Percentiles rank a stretch among this genome's conserved stretches.
Evolutionary conservation across 441 rosid genomes (phyloP).

Genomic region (Monsonia emarginata): DNA sequence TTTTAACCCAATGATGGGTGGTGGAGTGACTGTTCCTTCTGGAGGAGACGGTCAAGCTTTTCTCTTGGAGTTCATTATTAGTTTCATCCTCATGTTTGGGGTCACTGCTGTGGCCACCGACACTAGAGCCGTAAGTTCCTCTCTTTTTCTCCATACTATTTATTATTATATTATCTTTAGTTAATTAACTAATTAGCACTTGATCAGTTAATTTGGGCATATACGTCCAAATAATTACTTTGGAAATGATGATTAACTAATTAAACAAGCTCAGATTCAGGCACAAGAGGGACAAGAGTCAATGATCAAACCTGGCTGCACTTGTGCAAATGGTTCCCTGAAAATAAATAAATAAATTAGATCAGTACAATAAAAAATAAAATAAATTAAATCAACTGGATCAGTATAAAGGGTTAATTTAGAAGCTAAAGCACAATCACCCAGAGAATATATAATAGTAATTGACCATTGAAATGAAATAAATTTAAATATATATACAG

Average conservation of each 20-base stretch:
- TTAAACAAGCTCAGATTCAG: neutral
- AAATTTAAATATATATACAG: no score
- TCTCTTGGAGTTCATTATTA: conserved; percentile 53
- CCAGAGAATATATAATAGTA: no score
- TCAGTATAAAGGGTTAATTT: no score
- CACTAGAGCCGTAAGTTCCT: conserved; percentile 50
- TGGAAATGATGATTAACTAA: neutral
- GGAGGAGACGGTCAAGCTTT: conserved; percentile 44
- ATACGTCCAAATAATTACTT: neutral
- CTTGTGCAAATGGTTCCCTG: neutral
- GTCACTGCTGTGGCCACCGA: conserved; percentile 70
- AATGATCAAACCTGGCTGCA: neutral
- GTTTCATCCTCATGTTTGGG: conserved; percentile 65
- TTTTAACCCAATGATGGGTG: conserved; percentile 61
- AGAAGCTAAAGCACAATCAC: no score
- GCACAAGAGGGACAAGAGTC: neutral
- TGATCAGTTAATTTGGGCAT: neutral
- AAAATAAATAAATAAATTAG: no score
- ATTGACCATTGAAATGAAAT: no score
- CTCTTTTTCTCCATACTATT: neutral
- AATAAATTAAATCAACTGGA: no score
- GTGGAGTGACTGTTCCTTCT: conserved; percentile 66
- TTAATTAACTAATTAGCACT: neutral
- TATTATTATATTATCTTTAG: no score
- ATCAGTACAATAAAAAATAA: no score